Base-by-base conservation (phyloP, 2,329 filamentous ascomycete species). In the Aspergillus sp. region DNA sequence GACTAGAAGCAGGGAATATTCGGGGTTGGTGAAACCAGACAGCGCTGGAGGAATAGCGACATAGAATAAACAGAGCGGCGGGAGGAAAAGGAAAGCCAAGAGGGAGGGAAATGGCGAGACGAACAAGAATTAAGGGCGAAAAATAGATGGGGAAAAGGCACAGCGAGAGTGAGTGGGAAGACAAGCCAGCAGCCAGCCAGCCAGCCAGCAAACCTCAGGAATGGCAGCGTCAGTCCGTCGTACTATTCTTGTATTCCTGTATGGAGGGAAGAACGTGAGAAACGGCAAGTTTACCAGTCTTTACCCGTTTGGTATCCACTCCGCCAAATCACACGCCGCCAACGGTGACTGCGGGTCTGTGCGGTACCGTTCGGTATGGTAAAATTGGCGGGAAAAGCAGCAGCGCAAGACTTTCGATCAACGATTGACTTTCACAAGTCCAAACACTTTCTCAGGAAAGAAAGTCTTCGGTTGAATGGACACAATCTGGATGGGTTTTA, bases 51-150 rank as follows among this genome's bases (percentile, higher is more conserved):
- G 32, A 32, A 39, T 39, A 51, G 21, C 21, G 39, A 54, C 23
- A 58, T 30, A 53, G 19, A 17, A 51, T 17, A 32, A 60, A 62
- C 47, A 55, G n/a, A 52, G 32, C 17, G 44, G 47, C 17, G 11
- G 27, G 19, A n/a, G 17, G 17, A 8, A n/a, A 32, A 6, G 15
- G 25, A 7, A 15, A 17, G 42, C 39, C 39, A 47, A 23, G 27
- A 47, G 25, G 57, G 32, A 36, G 56, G 19, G 50, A 32, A 41
- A 19, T 39, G n/a, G 51, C 52, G 36, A 49, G 55, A 47, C 50
- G 55, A 51, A 42, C 51, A 58, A 21, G 25, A 47, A 44, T 55
- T 55, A 57, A 59, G 30, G 47, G 38, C 50, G 58, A 49, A 55
- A 55, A 47, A 44, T 8, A 53, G 57, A 21, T 51, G 42, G 41